phyloP scores from a whole-genome alignment of 1,284 basidiomycete species.

The Boletus semigastroideus region DNA sequence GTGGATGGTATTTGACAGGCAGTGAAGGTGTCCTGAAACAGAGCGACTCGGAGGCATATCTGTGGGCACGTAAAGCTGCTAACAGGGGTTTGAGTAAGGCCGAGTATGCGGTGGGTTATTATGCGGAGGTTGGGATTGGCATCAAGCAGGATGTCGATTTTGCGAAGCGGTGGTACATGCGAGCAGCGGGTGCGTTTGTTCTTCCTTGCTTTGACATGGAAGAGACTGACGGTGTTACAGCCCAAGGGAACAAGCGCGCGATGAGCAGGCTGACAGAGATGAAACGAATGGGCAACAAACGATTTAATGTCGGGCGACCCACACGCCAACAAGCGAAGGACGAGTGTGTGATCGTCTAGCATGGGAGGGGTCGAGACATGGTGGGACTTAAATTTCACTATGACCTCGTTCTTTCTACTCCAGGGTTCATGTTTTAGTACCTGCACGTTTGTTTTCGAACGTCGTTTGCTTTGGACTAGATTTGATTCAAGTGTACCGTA shows the following conservation, averaged over 20 bases:
- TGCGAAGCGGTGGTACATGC: conserved; percentile 99
- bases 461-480: conserved; percentile 6
- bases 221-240: conserved; percentile 40
- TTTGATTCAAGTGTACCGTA: too few species aligned
- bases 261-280: conserved; percentile 95
- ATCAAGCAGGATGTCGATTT: conserved; percentile 95
- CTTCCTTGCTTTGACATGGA: background rate
- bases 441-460: conserved; percentile 7
- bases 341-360: conserved; percentile 82
- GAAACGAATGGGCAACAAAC: conserved; percentile 75
- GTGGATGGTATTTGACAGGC: conserved; percentile 97
- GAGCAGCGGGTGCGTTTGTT: conserved; percentile 79
- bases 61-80: conserved; percentile 93
- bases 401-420: background rate
- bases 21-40: conserved; percentile 96
- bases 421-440: conserved; percentile 12
- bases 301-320: conserved; percentile 73
- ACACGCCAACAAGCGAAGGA: conserved; percentile 90
- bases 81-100: conserved; percentile 93
- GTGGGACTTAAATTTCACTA: conserved; percentile 8
- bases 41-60: conserved; percentile 95
- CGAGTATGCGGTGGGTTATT: conserved; percentile 96
- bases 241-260: conserved; percentile 92
- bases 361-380: conserved; percentile 1
- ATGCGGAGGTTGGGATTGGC: conserved; percentile 97